Evolutionary conservation across 73 alveolate genomes (phyloP).

Genomic region (Paramecium bursaria): DNA sequence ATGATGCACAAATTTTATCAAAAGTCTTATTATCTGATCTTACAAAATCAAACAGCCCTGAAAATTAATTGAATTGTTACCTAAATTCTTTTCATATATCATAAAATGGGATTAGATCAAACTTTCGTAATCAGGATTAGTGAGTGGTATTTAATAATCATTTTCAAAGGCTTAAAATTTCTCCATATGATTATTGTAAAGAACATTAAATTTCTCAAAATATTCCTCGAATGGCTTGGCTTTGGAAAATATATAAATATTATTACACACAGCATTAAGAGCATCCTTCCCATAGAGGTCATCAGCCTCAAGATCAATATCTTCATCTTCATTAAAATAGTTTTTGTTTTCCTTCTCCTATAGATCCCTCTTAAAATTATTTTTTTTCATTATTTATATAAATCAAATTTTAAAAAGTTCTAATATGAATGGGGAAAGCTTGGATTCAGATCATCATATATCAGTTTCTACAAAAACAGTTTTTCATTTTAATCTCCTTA

Average conservation of each 20-base stretch:
- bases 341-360: conserved; percentile 29
- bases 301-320: conserved; percentile 54
- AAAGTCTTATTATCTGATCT: conserved; percentile 14
- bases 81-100: conserved; percentile 51
- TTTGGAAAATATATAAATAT: background rate
- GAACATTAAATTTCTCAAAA: conserved; percentile 60
- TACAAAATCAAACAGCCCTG: conserved; percentile 35
- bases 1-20: conserved; percentile 31
- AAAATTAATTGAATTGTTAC: no score
- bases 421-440: conserved; percentile 3
- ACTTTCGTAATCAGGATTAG: conserved; percentile 30
- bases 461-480: background rate
- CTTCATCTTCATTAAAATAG: conserved; percentile 57
- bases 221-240: conserved; percentile 70
- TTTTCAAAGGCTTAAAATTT: conserved; percentile 60
- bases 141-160: conserved; percentile 62
- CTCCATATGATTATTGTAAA: conserved; percentile 48
- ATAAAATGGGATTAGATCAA: conserved; percentile 55
- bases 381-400: conserved; percentile 27
- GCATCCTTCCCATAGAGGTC: conserved; percentile 34
- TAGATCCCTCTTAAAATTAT: conserved; percentile 9
- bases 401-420: conserved; percentile 21
- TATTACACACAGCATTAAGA: background rate
- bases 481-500: conserved; percentile 16
- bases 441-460: conserved; percentile 37